Evolutionary conservation across 352 stramenopile genomes (phyloP), one percentile per base, ranked within the genome.

Genomic region (Pythium aquatile): DNA sequence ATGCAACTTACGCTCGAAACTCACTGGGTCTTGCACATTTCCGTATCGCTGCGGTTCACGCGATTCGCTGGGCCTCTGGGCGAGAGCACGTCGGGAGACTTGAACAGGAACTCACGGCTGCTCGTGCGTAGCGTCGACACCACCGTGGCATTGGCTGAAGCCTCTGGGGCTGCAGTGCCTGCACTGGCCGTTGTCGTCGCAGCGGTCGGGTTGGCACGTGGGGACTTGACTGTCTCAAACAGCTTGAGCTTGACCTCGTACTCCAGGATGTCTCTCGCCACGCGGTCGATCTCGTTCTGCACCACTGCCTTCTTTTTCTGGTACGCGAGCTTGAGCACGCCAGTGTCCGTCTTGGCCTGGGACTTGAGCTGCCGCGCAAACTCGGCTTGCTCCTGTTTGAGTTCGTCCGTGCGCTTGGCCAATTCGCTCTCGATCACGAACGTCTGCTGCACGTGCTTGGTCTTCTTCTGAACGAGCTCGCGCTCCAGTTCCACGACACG

Each of bases 401-500:
- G 59, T 16, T 74, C 62, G 49, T 85, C 70, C 2, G 74, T 24
- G 40, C 62, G 61, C 26, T 76, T 77, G 20, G 75, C 61, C 2
- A 76, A 58, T 33, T 75, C 68, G 20, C 72, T 84, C 33, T 89
- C 77, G 14, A 88, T 58, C 3, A 48, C 66, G 35, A 88, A 87
- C 32, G 83, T 65, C 26, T 81, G 66, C 55, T 88, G 78, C 24
- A 76, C 47, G 52, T 91, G 82, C n/a, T 72, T 67, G 17, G 75
- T 88, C 62, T 87, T 89, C 63, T 87, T 83, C 14, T 79, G 74
- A 5, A 86, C 63, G 7, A 89, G 57, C 37, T 84, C 64, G 10
- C 75, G 75, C 61, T 89, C 79, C 35, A 91, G 69, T 14, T 85
- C 65, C 5, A 86, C 75, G 51, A 88, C 71, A 17, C 82, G 79